Evolutionary conservation across 2,329 filamentous ascomycete genomes (phyloP).

Genomic region (Epichloe uncinata): DNA sequence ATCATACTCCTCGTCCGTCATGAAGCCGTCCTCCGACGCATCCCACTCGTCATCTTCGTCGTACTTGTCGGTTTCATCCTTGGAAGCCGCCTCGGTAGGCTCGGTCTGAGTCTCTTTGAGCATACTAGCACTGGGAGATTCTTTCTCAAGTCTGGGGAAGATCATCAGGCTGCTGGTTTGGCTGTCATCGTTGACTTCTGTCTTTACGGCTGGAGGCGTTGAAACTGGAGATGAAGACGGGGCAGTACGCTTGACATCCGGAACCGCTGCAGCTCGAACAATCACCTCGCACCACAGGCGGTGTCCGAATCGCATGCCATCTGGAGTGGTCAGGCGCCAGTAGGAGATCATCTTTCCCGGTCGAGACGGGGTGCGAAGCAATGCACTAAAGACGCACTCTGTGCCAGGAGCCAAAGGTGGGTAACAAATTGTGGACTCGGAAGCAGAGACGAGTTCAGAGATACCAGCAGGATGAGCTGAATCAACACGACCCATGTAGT

Average conservation of each 20-base stretch:
- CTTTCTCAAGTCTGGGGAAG: constrained; percentile 91
- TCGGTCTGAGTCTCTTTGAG: constrained; percentile 48
- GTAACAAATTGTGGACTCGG: constrained; percentile 67
- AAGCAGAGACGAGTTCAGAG: constrained; percentile 61
- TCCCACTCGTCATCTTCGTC: constrained; percentile 48
- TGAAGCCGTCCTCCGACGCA: constrained; percentile 58
- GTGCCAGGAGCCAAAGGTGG: constrained; percentile 58
- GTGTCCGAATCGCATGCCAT: constrained; percentile 77
- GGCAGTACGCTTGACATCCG: constrained; percentile 14
- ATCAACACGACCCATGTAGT: constrained; percentile 91
- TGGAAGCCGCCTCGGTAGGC: constrained; percentile 38
- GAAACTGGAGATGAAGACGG: constrained; percentile 3
- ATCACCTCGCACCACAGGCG: constrained; percentile 89
- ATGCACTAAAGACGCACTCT: constrained; percentile 67
- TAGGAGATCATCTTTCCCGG: constrained; percentile 79
- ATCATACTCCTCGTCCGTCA: constrained; percentile 97
- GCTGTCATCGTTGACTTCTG: constrained; percentile 13
- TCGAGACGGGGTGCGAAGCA: constrained; percentile 67
- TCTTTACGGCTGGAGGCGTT: constrained; percentile 10
- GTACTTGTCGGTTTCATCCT: constrained; percentile 28
- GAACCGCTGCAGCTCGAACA: constrained; percentile 35
- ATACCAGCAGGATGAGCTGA: constrained; percentile 66
- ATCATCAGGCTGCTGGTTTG: constrained; percentile 61
- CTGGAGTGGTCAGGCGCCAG: constrained; percentile 79
- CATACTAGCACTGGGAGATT: constrained; percentile 73